phyloP scores from a whole-genome alignment of 2,329 filamentous ascomycete genomes.

The Phyllosticta citriasiana region DNA sequence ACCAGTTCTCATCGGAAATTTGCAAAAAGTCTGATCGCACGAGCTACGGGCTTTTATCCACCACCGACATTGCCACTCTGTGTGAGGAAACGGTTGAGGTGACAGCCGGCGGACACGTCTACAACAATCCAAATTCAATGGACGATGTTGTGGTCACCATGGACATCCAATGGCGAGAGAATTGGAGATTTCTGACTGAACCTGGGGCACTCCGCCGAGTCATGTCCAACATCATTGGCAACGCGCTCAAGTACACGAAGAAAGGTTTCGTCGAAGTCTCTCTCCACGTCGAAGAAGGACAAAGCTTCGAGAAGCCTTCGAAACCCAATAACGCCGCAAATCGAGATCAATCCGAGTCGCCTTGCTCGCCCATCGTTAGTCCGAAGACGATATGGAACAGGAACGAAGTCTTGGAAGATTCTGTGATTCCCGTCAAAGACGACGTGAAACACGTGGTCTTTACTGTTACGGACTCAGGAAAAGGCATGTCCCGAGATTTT shows the following conservation, averaged over 20 bases:
- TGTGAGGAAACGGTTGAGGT: conserved; percentile 8
- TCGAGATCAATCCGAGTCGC: background rate
- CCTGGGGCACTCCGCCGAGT: conserved; percentile 21
- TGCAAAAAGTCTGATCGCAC: background rate
- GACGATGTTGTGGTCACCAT: conserved; percentile 5
- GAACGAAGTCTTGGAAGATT: background rate
- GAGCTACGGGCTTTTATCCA: conserved; percentile 1
- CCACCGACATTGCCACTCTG: conserved; percentile 2
- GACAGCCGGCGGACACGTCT: conserved; percentile 2
- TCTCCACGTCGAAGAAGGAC: conserved; percentile 20
- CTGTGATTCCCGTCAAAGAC: conserved; percentile 9
- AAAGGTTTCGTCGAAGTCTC: conserved; percentile 28
- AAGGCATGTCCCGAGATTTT: conserved; percentile 31
- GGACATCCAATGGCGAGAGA: conserved; percentile 2
- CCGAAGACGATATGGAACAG: background rate
- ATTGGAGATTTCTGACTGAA: conserved; percentile 23
- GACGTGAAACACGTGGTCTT: conserved; percentile 15
- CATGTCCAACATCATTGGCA: conserved; percentile 31
- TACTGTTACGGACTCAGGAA: conserved; percentile 29
- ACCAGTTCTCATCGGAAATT: background rate
- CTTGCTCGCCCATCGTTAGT: background rate
- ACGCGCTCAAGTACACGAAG: conserved; percentile 30
- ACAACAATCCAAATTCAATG: conserved; percentile 1
- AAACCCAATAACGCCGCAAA: background rate
- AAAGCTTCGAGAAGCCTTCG: background rate